A percentile compares a stretch with the other conserved stretches of the same genome.
Conservation (phyloP, 1,284 basidiomycete genomes). For the Heterobasidion irregulare region DNA sequence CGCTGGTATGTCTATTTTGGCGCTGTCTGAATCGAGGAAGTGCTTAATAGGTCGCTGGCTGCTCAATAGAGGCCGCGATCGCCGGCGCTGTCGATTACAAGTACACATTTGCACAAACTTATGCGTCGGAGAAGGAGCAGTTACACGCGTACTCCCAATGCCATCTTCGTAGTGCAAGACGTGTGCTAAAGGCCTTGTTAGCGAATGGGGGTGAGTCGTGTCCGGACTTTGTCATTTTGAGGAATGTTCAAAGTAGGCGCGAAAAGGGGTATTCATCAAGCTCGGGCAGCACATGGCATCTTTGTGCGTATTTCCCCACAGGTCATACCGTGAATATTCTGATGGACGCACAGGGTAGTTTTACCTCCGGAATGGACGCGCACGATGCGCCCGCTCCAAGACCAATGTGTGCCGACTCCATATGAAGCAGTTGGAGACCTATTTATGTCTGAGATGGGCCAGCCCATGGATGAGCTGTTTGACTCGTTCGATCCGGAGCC, state of each 20-base stretch:
- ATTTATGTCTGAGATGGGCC: conserved; percentile 69
- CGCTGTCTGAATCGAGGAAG: not conserved
- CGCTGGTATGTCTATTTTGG: conserved; percentile 34
- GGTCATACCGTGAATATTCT: conserved; percentile 16
- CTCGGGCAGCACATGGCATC: conserved; percentile 86
- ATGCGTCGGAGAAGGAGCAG: conserved; percentile 47
- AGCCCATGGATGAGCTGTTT: conserved; percentile 58
- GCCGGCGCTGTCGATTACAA: conserved; percentile 82
- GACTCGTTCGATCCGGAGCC: conserved; percentile 84
- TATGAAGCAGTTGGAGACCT: conserved; percentile 63
- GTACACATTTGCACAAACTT: conserved; percentile 53
- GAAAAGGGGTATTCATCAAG: conserved; percentile 84
- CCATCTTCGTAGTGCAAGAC: conserved; percentile 71
- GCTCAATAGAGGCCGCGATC: conserved; percentile 44
- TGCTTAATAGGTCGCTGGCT: conserved; percentile 1
- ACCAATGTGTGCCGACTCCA: conserved; percentile 77
- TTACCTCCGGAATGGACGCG: conserved; percentile 78
- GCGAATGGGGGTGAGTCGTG: conserved; percentile 70
- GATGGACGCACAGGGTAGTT: conserved; percentile 29
- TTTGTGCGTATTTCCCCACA: conserved; percentile 31
- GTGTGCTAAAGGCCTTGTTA: conserved; percentile 73
- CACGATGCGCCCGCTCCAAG: conserved; percentile 70
- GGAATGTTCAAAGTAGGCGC: not conserved
- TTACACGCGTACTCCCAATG: conserved; percentile 64
- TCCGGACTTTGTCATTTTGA: not conserved